These are phyloP conservation scores for Thelonectria olida DNA, from an alignment of 2,329 filamentous ascomycete genomes.

Conservation along the genomic window DNA sequence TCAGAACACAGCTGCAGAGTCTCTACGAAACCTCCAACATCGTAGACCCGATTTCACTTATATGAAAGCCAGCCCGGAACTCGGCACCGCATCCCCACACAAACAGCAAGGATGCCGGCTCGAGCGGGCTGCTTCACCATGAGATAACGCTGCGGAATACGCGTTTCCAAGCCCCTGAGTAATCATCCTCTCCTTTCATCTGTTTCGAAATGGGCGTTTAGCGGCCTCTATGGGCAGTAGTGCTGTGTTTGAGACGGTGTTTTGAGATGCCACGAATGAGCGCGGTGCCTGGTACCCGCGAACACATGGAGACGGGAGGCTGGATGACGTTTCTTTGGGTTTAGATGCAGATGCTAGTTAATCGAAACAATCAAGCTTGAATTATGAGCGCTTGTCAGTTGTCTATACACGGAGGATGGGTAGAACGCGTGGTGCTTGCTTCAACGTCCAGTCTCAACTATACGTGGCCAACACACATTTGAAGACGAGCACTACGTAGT, in stretches of 20 bases:
- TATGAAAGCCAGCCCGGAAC: constrained; percentile 7
- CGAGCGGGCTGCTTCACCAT: neutral
- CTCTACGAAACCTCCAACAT: neutral
- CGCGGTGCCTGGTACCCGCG: no score
- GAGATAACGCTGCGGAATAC: neutral
- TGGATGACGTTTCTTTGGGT: neutral
- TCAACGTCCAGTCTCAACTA: no score
- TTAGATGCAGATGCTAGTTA: neutral
- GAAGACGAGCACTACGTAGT: no score
- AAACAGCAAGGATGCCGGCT: neutral
- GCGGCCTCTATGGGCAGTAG: neutral
- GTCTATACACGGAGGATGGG: no score
- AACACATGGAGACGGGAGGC: neutral
- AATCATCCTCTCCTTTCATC: neutral
- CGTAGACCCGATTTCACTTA: no score
- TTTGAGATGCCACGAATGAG: constrained; percentile 8
- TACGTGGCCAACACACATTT: no score
- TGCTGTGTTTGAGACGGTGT: neutral
- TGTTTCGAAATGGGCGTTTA: neutral
- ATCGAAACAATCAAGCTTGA: neutral
- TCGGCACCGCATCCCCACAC: constrained; percentile 10
- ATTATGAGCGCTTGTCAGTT: neutral
- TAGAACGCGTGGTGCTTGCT: no score
- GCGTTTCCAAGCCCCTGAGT: constrained; percentile 9
- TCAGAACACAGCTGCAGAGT: neutral